Evolutionary conservation across 148 eudicot species (phyloP).

Genomic region (Chenopodium quinoa): DNA sequence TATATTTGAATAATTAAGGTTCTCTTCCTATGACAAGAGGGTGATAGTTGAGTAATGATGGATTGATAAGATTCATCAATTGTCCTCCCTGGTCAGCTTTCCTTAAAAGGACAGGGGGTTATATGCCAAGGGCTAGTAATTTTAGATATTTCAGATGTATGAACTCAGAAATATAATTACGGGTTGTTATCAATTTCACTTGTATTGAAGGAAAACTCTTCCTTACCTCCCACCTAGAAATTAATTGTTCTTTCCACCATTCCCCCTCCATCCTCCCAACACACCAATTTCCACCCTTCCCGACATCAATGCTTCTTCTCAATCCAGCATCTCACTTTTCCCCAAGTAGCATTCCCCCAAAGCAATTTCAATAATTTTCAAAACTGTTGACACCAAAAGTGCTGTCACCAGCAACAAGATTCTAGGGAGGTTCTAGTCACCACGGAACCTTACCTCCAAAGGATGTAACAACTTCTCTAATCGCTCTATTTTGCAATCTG

Average conservation of each 20-base stretch:
- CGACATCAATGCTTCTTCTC: neutral
- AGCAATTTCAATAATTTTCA: neutral
- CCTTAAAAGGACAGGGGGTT: neutral
- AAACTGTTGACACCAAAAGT: too few relatives aligned
- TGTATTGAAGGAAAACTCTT: neutral
- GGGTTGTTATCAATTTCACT: neutral
- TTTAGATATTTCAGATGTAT: neutral
- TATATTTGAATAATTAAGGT: neutral
- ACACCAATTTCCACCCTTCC: neutral
- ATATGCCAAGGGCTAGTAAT: neutral
- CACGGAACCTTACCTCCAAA: neutral
- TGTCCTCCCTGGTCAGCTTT: neutral
- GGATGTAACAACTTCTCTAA: neutral
- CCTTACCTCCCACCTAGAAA: neutral
- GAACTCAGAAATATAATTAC: neutral
- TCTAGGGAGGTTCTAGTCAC: neutral
- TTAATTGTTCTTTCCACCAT: neutral
- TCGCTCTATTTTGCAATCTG: neutral
- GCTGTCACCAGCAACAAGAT: neutral
- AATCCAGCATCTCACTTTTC: neutral
- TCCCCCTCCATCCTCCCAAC: neutral
- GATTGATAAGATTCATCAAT: neutral
- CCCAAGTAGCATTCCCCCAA: neutral
- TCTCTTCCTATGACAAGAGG: neutral
- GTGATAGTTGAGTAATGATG: neutral